A percentile compares a stretch with the other conserved stretches of the same genome.
phyloP scores from a whole-genome alignment of 352 stramenopile genomes.

The Pythium insidiosum region DNA sequence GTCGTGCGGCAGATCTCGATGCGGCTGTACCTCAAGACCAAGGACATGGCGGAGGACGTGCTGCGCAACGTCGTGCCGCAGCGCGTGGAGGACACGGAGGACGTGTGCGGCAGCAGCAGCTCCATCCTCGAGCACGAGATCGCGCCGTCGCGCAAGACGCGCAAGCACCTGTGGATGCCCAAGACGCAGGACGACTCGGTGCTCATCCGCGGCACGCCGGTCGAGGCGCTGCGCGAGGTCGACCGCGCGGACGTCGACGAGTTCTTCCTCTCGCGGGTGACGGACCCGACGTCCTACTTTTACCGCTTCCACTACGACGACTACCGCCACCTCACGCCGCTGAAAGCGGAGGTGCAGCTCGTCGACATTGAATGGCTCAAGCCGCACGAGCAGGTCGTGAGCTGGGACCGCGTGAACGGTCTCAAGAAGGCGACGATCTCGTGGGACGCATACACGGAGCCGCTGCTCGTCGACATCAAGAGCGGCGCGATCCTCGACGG shows the following conservation, averaged over 20 bases:
- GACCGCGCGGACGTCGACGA: conserved; percentile 41
- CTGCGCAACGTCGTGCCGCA: conserved; percentile 48
- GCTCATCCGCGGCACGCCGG: conserved; percentile 20
- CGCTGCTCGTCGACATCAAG: conserved; percentile 71
- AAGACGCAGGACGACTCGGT: conserved; percentile 75
- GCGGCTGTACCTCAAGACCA: conserved; percentile 63
- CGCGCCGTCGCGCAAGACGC: conserved; percentile 44
- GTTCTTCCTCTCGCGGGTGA: conserved; percentile 76
- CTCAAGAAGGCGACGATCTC: conserved; percentile 70
- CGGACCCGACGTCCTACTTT: conserved; percentile 83
- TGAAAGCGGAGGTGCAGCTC: conserved; percentile 76
- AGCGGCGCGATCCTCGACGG: conserved; percentile 78
- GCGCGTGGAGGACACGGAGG: conserved; percentile 52
- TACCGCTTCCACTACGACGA: conserved; percentile 77
- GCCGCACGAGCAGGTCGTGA: conserved; percentile 80
- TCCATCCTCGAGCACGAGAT: conserved; percentile 65
- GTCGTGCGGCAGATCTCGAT: conserved; percentile 74
- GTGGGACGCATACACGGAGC: conserved; percentile 79
- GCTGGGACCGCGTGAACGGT: conserved; percentile 62
- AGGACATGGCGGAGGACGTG: conserved; percentile 56
- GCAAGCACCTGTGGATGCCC: conserved; percentile 66
- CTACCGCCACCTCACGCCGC: conserved; percentile 42
- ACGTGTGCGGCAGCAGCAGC: conserved; percentile 17
- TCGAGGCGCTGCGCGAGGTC: neutral
- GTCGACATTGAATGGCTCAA: conserved; percentile 81